A percentile compares a stretch with the other conserved stretches of the same genome.
These are phyloP conservation scores for Amanita polypyramis DNA, from an alignment of 768 basidiomycete species.

Conservation along the genomic window DNA sequence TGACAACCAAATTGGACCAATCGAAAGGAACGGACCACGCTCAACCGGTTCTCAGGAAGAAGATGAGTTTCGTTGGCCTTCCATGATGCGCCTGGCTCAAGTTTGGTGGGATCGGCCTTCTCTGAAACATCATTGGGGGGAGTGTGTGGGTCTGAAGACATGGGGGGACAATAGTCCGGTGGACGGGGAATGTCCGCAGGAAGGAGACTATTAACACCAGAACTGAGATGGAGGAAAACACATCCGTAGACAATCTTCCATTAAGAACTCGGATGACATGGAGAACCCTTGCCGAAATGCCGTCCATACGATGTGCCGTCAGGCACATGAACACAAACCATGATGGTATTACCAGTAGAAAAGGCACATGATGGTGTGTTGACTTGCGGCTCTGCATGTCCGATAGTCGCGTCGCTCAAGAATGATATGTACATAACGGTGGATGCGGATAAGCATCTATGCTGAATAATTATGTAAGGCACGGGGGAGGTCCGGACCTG, in stretches of 20 bases:
- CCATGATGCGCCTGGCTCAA: constrained; percentile 41
- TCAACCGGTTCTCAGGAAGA: constrained; percentile 42
- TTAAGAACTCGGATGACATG: no score
- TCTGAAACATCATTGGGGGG: no score
- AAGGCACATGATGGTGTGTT: constrained; percentile 1
- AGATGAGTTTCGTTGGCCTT: constrained; percentile 41
- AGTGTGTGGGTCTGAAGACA: constrained; percentile 6
- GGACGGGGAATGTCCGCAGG: neutral
- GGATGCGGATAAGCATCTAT: no score
- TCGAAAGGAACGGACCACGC: constrained; percentile 25
- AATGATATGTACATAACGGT: no score
- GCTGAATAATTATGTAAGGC: no score
- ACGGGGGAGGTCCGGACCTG: no score
- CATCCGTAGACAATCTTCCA: no score
- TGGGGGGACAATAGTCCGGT: neutral
- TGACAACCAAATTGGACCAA: neutral
- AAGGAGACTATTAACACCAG: neutral
- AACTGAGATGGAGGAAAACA: neutral
- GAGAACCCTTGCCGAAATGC: no score
- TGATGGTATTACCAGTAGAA: neutral
- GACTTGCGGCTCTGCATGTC: no score
- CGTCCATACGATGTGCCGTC: neutral
- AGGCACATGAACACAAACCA: neutral
- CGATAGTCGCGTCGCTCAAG: no score
- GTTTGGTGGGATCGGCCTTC: constrained; percentile 13